Evolutionary conservation across 768 basidiomycete genomes (phyloP).

Genomic region (Rossbeevera mucosa): DNA sequence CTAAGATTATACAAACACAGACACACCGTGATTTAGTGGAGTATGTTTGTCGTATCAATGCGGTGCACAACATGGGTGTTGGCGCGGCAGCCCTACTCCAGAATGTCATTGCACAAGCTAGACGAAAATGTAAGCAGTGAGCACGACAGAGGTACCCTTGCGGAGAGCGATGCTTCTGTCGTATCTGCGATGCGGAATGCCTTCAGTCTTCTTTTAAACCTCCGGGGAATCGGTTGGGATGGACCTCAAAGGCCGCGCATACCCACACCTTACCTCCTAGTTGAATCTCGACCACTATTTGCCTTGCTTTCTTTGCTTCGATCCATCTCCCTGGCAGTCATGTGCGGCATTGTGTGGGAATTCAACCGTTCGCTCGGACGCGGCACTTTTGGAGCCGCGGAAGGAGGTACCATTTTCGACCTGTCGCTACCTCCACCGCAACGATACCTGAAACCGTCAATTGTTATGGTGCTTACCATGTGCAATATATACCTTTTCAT

Average conservation of each 20-base stretch:
- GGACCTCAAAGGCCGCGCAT: slow-evolving; percentile 11
- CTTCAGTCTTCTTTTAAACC: slow-evolving; percentile 8
- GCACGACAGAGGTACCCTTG: background rate
- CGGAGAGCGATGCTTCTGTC: slow-evolving; percentile 1
- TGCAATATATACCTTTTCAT: slow-evolving; percentile 40
- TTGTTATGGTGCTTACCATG: no score
- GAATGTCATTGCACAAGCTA: slow-evolving; percentile 6
- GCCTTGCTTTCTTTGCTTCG: slow-evolving; percentile 14
- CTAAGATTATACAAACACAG: background rate
- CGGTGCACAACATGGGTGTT: slow-evolving; percentile 25
- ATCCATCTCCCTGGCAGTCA: background rate
- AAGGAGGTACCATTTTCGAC: slow-evolving; percentile 37
- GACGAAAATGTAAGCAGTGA: background rate
- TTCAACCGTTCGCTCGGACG: slow-evolving; percentile 32
- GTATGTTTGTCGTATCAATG: slow-evolving; percentile 23
- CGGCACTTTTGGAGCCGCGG: slow-evolving; percentile 32
- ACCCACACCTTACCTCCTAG: slow-evolving; percentile 9
- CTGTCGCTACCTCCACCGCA: slow-evolving; percentile 28
- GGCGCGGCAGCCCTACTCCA: slow-evolving; percentile 8
- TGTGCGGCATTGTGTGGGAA: background rate
- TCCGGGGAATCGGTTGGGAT: slow-evolving; percentile 28
- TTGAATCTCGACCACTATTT: slow-evolving; percentile 19
- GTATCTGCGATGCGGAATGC: slow-evolving; percentile 24
- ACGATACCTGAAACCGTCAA: slow-evolving; percentile 38
- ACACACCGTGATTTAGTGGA: slow-evolving; percentile 8